A percentile compares a stretch with the other conserved stretches of the same genome.
phyloP scores from a whole-genome alignment of 2,329 filamentous ascomycete species.

The Penicillium sumatraense region DNA sequence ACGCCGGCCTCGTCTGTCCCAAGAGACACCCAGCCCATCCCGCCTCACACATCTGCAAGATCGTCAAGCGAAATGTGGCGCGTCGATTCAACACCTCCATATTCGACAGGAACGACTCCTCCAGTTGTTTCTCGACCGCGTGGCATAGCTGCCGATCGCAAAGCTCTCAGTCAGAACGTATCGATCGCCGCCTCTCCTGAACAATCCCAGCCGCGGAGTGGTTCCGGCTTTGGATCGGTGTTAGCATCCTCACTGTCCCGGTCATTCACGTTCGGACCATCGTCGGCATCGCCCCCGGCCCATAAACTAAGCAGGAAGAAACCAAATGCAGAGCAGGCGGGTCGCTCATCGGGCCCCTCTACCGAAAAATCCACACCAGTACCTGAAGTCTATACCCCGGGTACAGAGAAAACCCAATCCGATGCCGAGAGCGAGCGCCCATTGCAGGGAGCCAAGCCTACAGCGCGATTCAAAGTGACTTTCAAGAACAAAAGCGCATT shows the following conservation, averaged over 20 bases:
- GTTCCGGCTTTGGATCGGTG: conserved; percentile 47
- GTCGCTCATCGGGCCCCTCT: conserved; percentile 19
- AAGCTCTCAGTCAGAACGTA: conserved; percentile 45
- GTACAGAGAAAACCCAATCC: conserved; percentile 34
- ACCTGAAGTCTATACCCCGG: not conserved
- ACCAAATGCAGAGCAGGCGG: conserved; percentile 41
- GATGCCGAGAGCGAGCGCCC: conserved; percentile 45
- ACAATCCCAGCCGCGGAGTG: conserved; percentile 42
- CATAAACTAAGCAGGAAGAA: conserved; percentile 40
- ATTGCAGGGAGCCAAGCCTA: conserved; percentile 29
- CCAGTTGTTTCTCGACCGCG: conserved; percentile 50
- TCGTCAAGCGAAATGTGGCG: conserved; percentile 58
- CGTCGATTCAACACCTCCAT: conserved; percentile 55
- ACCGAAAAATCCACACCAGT: not conserved
- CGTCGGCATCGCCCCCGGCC: conserved; percentile 48
- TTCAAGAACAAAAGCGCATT: conserved; percentile 63
- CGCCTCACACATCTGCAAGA: conserved; percentile 52
- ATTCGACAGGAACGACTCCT: conserved; percentile 58
- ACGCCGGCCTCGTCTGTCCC: conserved; percentile 38
- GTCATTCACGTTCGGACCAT: conserved; percentile 50
- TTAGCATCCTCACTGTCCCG: conserved; percentile 51
- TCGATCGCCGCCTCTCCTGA: conserved; percentile 50
- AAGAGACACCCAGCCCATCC: conserved; percentile 36
- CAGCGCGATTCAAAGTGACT: conserved; percentile 50
- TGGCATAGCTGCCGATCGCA: conserved; percentile 46